Evolutionary conservation across 768 basidiomycete genomes (phyloP).

Genomic region (Mycena filopes): DNA sequence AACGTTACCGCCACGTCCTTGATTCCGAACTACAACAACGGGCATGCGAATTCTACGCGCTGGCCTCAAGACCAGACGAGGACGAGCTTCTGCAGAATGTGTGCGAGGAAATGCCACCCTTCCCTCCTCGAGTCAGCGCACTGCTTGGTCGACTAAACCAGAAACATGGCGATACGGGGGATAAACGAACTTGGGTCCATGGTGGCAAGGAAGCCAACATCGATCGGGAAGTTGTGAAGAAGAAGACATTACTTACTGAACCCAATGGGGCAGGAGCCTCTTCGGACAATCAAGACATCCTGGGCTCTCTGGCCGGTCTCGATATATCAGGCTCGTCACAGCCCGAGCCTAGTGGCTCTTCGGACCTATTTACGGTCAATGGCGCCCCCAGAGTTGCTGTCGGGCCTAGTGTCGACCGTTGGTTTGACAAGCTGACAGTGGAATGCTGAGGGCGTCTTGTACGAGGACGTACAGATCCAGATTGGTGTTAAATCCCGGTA

Average conservation of each 20-base stretch:
- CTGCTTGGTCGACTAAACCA: conserved; percentile 87
- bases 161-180: conserved; percentile 92
- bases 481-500: conserved; percentile 97
- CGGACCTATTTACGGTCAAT: conserved; percentile 38
- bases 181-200: conserved; percentile 95
- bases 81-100: conserved; percentile 94
- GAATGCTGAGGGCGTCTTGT: conserved; percentile 87
- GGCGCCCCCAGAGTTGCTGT: conserved; percentile 67
- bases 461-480: conserved; percentile 95
- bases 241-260: conserved; percentile 55
- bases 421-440: conserved; percentile 90
- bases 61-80: conserved; percentile 86
- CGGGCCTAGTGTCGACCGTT: conserved; percentile 84
- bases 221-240: conserved; percentile 73
- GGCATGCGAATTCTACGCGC: conserved; percentile 95
- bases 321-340: conserved; percentile 60
- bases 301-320: conserved; percentile 85
- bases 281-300: conserved; percentile 62
- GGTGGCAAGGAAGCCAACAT: conserved; percentile 94
- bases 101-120: conserved; percentile 99
- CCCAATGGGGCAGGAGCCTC: conserved; percentile 50
- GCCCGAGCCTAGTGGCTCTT: conserved; percentile 23
- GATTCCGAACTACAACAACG: conserved; percentile 98
- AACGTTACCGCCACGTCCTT: conserved; percentile 96
- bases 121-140: conserved; percentile 94